phyloP scores from a whole-genome alignment of 495 filamentous ascomycete genomes.

The Penicillium cosmopolitanum region DNA sequence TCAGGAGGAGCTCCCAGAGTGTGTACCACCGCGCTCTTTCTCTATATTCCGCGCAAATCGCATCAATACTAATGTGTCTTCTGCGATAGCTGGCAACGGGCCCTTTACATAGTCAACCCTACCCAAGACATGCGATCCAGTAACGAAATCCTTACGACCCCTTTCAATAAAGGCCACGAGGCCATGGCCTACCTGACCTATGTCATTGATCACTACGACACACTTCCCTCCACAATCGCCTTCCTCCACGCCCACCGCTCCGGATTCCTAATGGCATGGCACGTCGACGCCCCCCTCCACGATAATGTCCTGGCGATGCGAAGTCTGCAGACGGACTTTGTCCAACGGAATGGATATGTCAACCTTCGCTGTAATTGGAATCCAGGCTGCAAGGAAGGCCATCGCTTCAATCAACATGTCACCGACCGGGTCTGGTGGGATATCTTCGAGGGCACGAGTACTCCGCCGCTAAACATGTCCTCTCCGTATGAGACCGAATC shows the following conservation, averaged over 20 bases:
- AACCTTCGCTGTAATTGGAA: constrained; percentile 69
- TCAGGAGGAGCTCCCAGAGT: constrained; percentile 55
- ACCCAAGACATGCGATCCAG: constrained; percentile 52
- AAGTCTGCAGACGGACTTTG: constrained; percentile 51
- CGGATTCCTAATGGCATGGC: constrained; percentile 59
- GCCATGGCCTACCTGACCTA: constrained; percentile 76
- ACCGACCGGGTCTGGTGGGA: constrained; percentile 56
- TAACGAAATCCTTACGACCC: constrained; percentile 37
- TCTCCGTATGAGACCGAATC: constrained; percentile 19
- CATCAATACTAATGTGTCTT: not conserved
- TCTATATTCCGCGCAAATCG: not conserved
- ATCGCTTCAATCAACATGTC: constrained; percentile 60
- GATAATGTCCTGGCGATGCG: constrained; percentile 59
- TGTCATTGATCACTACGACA: constrained; percentile 71
- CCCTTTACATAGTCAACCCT: constrained; percentile 69
- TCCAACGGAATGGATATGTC: constrained; percentile 62
- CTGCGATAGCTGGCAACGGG: constrained; percentile 52
- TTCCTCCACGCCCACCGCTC: constrained; percentile 70
- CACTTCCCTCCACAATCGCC: constrained; percentile 65
- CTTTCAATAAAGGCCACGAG: constrained; percentile 74
- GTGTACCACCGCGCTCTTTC: constrained; percentile 17
- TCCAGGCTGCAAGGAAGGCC: constrained; percentile 59
- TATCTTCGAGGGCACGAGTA: constrained; percentile 55
- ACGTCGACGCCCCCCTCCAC: constrained; percentile 60
- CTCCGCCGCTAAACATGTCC: constrained; percentile 48